A percentile compares a stretch with the other conserved stretches of the same genome.
These are phyloP conservation scores for Gilbertella persicaria DNA, from an alignment of 371 early-diverging fungal genomes.

Conservation along the genomic window DNA sequence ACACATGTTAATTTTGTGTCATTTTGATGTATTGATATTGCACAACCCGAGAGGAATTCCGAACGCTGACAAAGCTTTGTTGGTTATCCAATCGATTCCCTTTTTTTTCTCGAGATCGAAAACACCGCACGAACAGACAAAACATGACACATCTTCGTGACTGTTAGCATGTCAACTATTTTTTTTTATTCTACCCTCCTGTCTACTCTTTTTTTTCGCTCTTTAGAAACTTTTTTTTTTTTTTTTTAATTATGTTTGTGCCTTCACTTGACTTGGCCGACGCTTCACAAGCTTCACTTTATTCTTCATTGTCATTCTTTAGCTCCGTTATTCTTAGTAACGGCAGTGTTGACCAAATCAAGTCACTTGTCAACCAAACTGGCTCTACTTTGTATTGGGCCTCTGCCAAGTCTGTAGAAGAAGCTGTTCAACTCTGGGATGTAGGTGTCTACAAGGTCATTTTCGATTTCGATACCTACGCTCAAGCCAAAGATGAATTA, in stretches of 20 bases:
- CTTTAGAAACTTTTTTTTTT: constrained; percentile 1
- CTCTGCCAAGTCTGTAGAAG: constrained; percentile 45
- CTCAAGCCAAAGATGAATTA: constrained; percentile 26
- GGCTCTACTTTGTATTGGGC: constrained; percentile 60
- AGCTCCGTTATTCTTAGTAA: constrained; percentile 36
- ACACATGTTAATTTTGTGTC: too few species aligned
- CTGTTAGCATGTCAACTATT: too few species aligned
- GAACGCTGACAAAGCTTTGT: too few species aligned
- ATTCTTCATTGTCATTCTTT: constrained; percentile 31
- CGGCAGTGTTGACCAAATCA: constrained; percentile 40
- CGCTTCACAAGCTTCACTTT: constrained; percentile 24
- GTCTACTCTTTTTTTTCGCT: constrained; percentile 2
- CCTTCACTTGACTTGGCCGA: constrained; percentile 49
- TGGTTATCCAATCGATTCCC: too few species aligned
- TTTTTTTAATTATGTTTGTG: constrained; percentile 46
- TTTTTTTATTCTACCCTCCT: not conserved
- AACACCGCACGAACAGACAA: not conserved
- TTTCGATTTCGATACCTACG: constrained; percentile 41
- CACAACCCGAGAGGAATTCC: too few species aligned
- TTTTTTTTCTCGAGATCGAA: too few species aligned
- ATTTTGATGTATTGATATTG: too few species aligned
- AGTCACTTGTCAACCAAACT: constrained; percentile 39
- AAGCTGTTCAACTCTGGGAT: constrained; percentile 59
- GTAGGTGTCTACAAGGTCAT: constrained; percentile 64
- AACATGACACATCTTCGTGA: not conserved